Conservation (phyloP, 1,139 yeast species). For the Hansenula anomala region DNA sequence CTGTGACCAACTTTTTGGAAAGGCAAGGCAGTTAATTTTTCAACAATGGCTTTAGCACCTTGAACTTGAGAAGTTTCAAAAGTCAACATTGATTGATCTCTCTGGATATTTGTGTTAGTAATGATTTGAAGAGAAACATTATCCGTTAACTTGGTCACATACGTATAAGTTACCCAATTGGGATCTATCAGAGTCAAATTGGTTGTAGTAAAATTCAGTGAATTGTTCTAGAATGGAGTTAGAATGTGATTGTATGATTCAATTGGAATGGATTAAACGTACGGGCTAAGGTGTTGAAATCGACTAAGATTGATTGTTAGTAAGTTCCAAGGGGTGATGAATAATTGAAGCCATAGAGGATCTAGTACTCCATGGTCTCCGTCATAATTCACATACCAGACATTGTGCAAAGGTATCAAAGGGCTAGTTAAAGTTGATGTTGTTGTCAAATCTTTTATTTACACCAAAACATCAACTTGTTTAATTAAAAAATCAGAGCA, state of each 20-base stretch:
- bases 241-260: background rate
- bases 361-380: no score
- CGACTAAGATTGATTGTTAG: no score
- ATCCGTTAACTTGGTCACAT: slow-evolving; percentile 28
- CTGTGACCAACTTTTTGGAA: slow-evolving; percentile 91
- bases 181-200: slow-evolving; percentile 88
- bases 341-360: no score
- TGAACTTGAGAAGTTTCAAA: slow-evolving; percentile 93
- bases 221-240: slow-evolving; percentile 49
- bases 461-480: no score
- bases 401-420: no score
- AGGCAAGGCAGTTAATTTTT: slow-evolving; percentile 81
- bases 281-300: slow-evolving; percentile 56
- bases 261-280: slow-evolving; percentile 3
- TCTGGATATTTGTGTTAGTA: slow-evolving; percentile 28
- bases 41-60: slow-evolving; percentile 90
- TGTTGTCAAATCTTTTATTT: no score
- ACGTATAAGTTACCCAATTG: slow-evolving; percentile 89
- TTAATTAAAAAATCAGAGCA: no score
- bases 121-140: no score
- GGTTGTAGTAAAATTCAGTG: slow-evolving; percentile 92
- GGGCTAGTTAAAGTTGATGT: no score
- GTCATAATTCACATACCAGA: no score
- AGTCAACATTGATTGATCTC: slow-evolving; percentile 96
- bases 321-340: no score